Evolutionary conservation across 1,284 basidiomycete species (phyloP).

Genomic region (Singerocomus rubriflavus): DNA sequence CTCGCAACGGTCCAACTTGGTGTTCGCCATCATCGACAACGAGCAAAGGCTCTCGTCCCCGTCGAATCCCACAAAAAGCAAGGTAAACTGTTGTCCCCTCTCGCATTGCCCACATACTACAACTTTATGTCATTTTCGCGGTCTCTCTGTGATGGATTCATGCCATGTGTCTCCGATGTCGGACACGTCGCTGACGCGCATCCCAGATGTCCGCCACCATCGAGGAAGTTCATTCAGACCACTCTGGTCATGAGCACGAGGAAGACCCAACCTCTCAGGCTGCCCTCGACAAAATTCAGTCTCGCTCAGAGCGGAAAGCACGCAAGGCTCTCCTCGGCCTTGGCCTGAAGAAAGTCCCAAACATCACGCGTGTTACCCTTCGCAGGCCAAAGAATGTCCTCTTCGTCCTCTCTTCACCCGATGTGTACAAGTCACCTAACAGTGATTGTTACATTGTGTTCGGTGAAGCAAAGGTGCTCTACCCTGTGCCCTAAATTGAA

Average conservation of each 20-base stretch:
- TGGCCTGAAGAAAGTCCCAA: constrained; percentile 88
- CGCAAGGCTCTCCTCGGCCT: constrained; percentile 85
- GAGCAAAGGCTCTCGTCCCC: constrained; percentile 29
- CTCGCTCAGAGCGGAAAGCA: constrained; percentile 88
- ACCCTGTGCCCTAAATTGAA: constrained; percentile 10
- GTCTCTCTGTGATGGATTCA: constrained; percentile 23
- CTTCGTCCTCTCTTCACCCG: constrained; percentile 90
- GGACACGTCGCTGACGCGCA: constrained; percentile 19
- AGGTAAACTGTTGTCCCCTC: constrained; percentile 20
- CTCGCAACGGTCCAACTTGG: constrained; percentile 7
- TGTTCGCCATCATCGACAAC: constrained; percentile 36
- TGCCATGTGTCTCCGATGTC: constrained; percentile 34
- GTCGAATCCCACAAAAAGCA: constrained; percentile 6
- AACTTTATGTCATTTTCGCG: neutral
- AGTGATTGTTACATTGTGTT: constrained; percentile 99
- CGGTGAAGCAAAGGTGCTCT: constrained; percentile 86
- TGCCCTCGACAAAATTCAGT: constrained; percentile 90
- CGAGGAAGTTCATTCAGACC: constrained; percentile 78
- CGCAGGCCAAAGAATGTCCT: constrained; percentile 94
- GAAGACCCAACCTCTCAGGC: constrained; percentile 81
- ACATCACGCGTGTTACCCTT: constrained; percentile 94
- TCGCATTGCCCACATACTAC: neutral
- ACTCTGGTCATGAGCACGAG: constrained; percentile 68
- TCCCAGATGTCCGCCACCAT: constrained; percentile 70
- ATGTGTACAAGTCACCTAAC: constrained; percentile 97